Evolutionary conservation across 1,139 yeast species (phyloP).

Genomic region (Schizosaccharomyces versatilis): DNA sequence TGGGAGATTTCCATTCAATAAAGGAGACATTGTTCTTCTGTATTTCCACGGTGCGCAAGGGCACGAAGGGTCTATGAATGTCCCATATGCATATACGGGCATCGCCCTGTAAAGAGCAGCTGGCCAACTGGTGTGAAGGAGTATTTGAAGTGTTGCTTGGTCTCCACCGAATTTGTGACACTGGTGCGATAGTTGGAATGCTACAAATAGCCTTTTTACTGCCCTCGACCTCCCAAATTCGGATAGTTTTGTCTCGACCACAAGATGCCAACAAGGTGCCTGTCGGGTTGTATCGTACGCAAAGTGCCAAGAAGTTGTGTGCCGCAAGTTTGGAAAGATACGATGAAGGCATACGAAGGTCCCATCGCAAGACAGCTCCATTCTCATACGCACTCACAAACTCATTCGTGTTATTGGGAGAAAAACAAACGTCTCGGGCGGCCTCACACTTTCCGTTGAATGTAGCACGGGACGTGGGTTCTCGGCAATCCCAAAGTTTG

Average conservation of each 20-base stretch:
- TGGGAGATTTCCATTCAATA: conserved; percentile 28
- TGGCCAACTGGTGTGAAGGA: conserved; percentile 26
- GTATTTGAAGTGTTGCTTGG: conserved; percentile 23
- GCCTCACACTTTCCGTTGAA: conserved; percentile 29
- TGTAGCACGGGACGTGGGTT: conserved; percentile 15
- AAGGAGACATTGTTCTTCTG: conserved; percentile 33
- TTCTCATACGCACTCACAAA: conserved; percentile 69
- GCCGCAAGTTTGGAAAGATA: conserved; percentile 58
- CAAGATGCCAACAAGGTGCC: conserved; percentile 70
- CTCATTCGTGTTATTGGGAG: conserved; percentile 24
- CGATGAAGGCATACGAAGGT: conserved; percentile 30
- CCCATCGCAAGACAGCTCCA: conserved; percentile 73
- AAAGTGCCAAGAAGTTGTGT: conserved; percentile 77
- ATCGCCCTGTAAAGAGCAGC: conserved; percentile 50
- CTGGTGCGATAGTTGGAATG: conserved; percentile 55
- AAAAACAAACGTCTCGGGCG: conserved; percentile 23
- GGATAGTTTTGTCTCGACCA: conserved; percentile 71
- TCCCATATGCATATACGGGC: conserved; percentile 54
- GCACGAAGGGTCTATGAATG: conserved; percentile 50
- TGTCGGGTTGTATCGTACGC: conserved; percentile 75
- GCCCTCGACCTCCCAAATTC: conserved; percentile 47
- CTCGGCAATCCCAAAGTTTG: conserved; percentile 37
- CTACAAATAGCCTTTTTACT: conserved; percentile 43
- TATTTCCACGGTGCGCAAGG: conserved; percentile 38
- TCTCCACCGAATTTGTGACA: conserved; percentile 50